A percentile compares a stretch with the other conserved stretches of the same genome.
phyloP scores from a whole-genome alignment of 139 green algal species.

The Picochlorum sp. region DNA sequence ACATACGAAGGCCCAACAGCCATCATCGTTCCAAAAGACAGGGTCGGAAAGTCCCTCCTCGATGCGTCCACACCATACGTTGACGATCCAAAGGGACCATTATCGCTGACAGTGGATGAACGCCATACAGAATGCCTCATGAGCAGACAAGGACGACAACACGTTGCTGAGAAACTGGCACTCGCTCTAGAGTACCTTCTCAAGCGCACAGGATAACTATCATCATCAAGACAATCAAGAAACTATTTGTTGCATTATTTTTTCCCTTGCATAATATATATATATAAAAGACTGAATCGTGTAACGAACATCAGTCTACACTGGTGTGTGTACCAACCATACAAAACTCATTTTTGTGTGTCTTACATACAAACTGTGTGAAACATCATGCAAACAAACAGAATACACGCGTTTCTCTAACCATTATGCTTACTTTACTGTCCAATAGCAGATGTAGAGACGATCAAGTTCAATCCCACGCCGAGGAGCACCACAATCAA shows the following conservation, averaged over 20 bases:
- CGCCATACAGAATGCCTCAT: constrained; percentile 37
- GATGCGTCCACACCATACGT: constrained; percentile 22
- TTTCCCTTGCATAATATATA: background rate
- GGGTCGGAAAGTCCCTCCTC: constrained; percentile 40
- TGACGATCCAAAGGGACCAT: background rate
- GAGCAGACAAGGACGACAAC: background rate
- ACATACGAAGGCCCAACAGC: constrained; percentile 42
- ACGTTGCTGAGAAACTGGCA: background rate
- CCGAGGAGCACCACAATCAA: constrained; percentile 43
- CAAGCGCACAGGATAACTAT: background rate
- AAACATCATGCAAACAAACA: background rate
- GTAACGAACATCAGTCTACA: too few species aligned
- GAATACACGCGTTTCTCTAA: background rate
- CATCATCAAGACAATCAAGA: background rate
- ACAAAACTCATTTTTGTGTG: too few species aligned
- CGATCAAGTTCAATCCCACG: constrained; percentile 72
- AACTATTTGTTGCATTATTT: background rate
- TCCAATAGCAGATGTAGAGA: constrained; percentile 61
- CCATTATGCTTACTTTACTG: constrained; percentile 14
- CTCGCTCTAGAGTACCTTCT: constrained; percentile 1
- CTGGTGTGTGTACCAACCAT: too few species aligned
- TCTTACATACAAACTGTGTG: too few species aligned
- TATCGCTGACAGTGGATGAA: constrained; percentile 26
- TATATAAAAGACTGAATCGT: background rate
- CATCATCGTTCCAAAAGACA: constrained; percentile 46